These are phyloP conservation scores for Penicillium hordei DNA, from an alignment of 2,329 filamentous ascomycete genomes.

Conservation along the genomic window DNA sequence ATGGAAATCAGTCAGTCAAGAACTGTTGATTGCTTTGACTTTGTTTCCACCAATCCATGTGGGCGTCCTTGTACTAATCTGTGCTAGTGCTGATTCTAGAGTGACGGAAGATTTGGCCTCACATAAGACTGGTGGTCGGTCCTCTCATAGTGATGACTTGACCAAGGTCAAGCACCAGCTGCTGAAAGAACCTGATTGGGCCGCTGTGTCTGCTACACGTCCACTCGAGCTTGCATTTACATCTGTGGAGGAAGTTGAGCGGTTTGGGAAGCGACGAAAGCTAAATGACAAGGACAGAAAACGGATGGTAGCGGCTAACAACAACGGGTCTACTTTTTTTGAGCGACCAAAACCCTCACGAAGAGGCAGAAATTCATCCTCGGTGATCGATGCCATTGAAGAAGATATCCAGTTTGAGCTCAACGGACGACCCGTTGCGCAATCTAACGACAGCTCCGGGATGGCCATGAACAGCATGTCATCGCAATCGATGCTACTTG, in stretches of 20 bases:
- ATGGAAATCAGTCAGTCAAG: slow-evolving; percentile 2
- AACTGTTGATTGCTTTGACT: slow-evolving; percentile 5
- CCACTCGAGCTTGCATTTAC: slow-evolving; percentile 37
- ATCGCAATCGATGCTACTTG: slow-evolving; percentile 39
- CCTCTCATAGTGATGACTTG: slow-evolving; percentile 12
- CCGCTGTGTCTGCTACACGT: slow-evolving; percentile 34
- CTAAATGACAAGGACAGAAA: slow-evolving; percentile 33
- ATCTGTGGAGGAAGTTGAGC: slow-evolving; percentile 30
- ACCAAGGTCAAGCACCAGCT: slow-evolving; percentile 35
- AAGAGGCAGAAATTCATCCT: slow-evolving; percentile 1
- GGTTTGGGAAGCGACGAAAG: slow-evolving; percentile 38
- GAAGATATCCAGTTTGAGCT: slow-evolving; percentile 26
- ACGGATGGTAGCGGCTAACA: slow-evolving; percentile 20
- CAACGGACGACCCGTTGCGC: slow-evolving; percentile 21
- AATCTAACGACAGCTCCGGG: not conserved
- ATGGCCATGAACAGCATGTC: slow-evolving; percentile 19
- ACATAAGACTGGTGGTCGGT: not conserved
- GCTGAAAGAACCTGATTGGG: slow-evolving; percentile 41
- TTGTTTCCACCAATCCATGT: not conserved
- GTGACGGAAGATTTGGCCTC: not conserved
- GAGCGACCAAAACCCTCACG: slow-evolving; percentile 3
- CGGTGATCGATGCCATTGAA: slow-evolving; percentile 10
- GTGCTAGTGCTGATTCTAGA: not conserved
- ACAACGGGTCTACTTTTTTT: not conserved
- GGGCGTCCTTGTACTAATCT: slow-evolving; percentile 2